Base-by-base conservation (phyloP, 2,329 filamentous ascomycete species). In the Purpureocillium lavendulum region DNA sequence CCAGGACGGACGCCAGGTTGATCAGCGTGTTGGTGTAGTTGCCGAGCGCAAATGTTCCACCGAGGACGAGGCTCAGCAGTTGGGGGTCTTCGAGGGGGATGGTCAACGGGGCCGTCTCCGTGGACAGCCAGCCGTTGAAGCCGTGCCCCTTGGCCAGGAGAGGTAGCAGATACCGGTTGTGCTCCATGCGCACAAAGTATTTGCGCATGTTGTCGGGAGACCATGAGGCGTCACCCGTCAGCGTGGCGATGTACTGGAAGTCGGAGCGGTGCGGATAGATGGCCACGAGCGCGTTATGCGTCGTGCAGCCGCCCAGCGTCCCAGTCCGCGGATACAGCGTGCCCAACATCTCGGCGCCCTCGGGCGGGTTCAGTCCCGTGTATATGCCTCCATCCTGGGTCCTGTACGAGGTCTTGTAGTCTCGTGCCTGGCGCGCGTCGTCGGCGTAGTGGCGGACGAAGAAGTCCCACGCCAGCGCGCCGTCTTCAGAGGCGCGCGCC, bases 181-280 rank as follows among this genome's bases (percentile, higher is more conserved):
- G 65, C 59, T 83, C 78, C 10, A 82, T 54, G 49, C 66, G 70
- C 49, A 64, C 55, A 41, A 74, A 75, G 56, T 80, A 79, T 44
- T 69, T 61, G 43, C 76, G 66, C 77, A 83, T 82, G 44, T 76
- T 76, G 5, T 62, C 58, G 0, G 76, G 62, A 0, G 62, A 58
- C 78, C 79, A 83, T 0, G 73, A 74, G 2, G 56, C 48, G 48
- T 84, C 79, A 4, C 77, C 77, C 2, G 79, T 83, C 21, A 81
- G 50, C 11, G 58, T 56, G 4, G 69, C 70, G 40, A 83, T 72
- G 48, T 71, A 58, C 34, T 77, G 64, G 58, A 73, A 83, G 55
- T 83, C 80, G 21, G 67, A 70, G 35, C 72, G 64, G 41, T 75
- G 68, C 0, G 79, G 77, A 43, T 77, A 71, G 18, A 80, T 62